Conservation (phyloP, 192 early-diverging fungal species). For the Mortierella claussenii region DNA sequence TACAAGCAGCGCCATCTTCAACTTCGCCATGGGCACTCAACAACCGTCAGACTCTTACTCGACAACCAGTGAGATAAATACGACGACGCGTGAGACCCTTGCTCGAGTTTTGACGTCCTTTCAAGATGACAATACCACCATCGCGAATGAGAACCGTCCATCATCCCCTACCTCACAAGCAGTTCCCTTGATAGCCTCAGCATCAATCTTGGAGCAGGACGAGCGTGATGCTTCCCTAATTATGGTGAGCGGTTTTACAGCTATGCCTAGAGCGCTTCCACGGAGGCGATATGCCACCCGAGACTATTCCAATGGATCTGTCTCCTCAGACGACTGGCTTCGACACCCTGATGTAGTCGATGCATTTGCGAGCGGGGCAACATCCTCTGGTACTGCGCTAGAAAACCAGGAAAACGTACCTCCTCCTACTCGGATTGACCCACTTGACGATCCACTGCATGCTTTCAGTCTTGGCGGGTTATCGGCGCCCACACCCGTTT, state of each 20-base stretch:
- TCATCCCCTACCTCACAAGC: background rate
- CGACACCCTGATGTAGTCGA: constrained; percentile 36
- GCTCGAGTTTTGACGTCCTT: background rate
- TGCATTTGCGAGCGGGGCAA: background rate
- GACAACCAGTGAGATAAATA: no score
- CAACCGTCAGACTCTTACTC: background rate
- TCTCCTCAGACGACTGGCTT: constrained; percentile 45
- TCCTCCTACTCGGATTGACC: background rate
- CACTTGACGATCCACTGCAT: background rate
- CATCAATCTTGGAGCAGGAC: no score
- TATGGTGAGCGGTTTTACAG: no score
- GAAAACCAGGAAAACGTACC: constrained; percentile 1
- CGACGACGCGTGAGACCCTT: background rate
- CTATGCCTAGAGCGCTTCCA: constrained; percentile 11
- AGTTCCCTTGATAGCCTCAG: background rate
- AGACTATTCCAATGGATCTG: constrained; percentile 35
- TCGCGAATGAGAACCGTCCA: no score
- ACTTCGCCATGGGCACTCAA: no score
- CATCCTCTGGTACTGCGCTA: background rate
- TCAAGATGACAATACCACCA: background rate
- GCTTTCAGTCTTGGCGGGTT: constrained; percentile 1
- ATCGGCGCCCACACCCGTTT: background rate
- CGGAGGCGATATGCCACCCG: constrained; percentile 43
- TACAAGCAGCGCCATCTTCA: no score
- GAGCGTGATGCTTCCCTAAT: no score